Evolutionary conservation across 2,329 filamentous ascomycete genomes (phyloP).

Genomic region (Aureobasidium namibiae): DNA sequence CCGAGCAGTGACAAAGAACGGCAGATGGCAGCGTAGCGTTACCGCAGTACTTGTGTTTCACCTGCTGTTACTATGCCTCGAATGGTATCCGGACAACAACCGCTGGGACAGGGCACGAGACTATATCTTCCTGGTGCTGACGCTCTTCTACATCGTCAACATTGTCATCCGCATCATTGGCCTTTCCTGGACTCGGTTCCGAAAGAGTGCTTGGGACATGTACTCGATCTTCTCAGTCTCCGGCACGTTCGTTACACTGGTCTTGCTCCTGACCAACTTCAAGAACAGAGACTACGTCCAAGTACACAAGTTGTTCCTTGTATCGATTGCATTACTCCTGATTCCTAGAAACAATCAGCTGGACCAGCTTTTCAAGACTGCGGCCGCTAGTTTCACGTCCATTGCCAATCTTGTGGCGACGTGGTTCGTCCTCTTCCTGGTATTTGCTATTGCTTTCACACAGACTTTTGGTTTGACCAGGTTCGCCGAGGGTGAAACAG

Average conservation of each 20-base stretch:
- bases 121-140: constrained; percentile 71
- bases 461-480: constrained; percentile 93
- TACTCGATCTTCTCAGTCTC: constrained; percentile 74
- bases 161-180: constrained; percentile 77
- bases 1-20: constrained; percentile 85
- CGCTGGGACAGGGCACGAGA: constrained; percentile 67
- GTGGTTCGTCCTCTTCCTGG: constrained; percentile 93
- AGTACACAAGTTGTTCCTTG: constrained; percentile 88
- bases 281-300: constrained; percentile 57
- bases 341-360: constrained; percentile 95
- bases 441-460: constrained; percentile 92
- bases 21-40: constrained; percentile 79
- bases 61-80: constrained; percentile 71
- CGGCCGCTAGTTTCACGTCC: constrained; percentile 80
- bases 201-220: constrained; percentile 89
- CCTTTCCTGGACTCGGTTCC: constrained; percentile 84
- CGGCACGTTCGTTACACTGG: constrained; percentile 74
- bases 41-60: constrained; percentile 76
- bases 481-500: constrained; percentile 63
- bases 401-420: constrained; percentile 91
- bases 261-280: constrained; percentile 59
- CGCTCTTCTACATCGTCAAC: constrained; percentile 73
- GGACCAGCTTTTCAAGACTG: constrained; percentile 97
- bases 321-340: constrained; percentile 78
- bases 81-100: constrained; percentile 68